A percentile compares a stretch with the other conserved stretches of the same genome.
phyloP scores from a whole-genome alignment of 192 early-diverging fungal species.

The Coemansia erecta region DNA sequence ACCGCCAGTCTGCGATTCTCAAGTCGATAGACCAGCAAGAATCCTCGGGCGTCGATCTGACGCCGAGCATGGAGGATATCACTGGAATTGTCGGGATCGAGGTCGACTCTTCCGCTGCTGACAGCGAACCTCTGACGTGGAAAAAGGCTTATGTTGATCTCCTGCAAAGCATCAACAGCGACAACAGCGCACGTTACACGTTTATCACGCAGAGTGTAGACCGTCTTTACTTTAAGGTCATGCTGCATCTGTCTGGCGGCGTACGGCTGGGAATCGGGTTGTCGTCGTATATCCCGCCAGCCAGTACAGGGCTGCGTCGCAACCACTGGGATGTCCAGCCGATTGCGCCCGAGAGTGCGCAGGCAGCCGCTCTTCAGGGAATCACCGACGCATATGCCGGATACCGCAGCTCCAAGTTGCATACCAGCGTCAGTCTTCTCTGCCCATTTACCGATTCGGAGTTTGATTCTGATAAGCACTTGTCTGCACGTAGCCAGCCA shows the following conservation, averaged over 20 bases:
- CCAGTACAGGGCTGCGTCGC: slow-evolving; percentile 26
- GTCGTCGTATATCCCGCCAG: slow-evolving; percentile 45
- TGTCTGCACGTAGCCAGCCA: not conserved
- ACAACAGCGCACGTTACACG: slow-evolving; percentile 39
- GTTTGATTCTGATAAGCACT: not conserved
- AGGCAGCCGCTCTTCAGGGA: slow-evolving; percentile 12
- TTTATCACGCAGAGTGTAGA: slow-evolving; percentile 42
- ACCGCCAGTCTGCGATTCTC: slow-evolving; percentile 31
- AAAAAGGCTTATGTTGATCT: slow-evolving; percentile 26
- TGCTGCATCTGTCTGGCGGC: slow-evolving; percentile 47
- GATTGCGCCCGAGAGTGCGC: slow-evolving; percentile 42
- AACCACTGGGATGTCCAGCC: slow-evolving; percentile 55
- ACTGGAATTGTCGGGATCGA: slow-evolving; percentile 10
- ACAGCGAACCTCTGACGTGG: slow-evolving; percentile 19
- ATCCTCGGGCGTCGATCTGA: not conserved
- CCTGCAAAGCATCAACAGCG: slow-evolving; percentile 30
- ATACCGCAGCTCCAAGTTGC: slow-evolving; percentile 44
- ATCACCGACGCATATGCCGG: slow-evolving; percentile 45
- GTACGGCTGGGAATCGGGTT: slow-evolving; percentile 54
- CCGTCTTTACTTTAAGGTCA: slow-evolving; percentile 42
- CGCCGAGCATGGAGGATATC: slow-evolving; percentile 11
- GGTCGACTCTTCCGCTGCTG: not conserved
- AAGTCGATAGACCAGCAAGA: slow-evolving; percentile 21
- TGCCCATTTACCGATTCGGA: slow-evolving; percentile 38
- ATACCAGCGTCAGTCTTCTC: slow-evolving; percentile 42